Conservation (phyloP, 306 rosid species). For the Arachis stenosperma region DNA sequence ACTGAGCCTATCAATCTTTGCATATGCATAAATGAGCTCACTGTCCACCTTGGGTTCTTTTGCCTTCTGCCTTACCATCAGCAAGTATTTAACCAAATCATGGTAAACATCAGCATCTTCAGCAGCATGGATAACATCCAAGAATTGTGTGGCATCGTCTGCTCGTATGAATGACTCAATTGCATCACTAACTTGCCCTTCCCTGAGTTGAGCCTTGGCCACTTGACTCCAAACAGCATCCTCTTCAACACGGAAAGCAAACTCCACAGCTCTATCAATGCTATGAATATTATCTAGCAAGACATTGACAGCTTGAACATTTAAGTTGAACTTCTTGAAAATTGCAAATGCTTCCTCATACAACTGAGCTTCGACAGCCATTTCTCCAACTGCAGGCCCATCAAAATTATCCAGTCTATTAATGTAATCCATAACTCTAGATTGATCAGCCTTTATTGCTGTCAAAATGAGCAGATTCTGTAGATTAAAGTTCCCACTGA, state of each 20-base stretch:
- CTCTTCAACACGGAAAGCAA: slow-evolving; percentile 98
- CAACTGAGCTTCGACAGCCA: slow-evolving; percentile 91
- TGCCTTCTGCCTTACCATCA: slow-evolving; percentile 96
- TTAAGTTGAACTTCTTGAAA: slow-evolving; percentile 97
- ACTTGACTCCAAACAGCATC: slow-evolving; percentile 99
- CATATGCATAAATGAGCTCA: slow-evolving; percentile 98
- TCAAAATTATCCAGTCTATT: slow-evolving; percentile 96
- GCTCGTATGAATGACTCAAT: slow-evolving; percentile 97
- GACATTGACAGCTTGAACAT: slow-evolving; percentile 98
- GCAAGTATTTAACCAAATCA: slow-evolving; percentile 91
- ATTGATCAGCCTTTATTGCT: slow-evolving; percentile 96
- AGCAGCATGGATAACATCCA: slow-evolving; percentile 92
- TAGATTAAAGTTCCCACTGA: slow-evolving; percentile 97
- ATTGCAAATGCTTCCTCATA: slow-evolving; percentile 95
- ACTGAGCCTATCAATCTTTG: slow-evolving; percentile 93
- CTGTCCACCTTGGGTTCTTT: slow-evolving; percentile 99
- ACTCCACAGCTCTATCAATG: slow-evolving; percentile 96
- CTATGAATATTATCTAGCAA: slow-evolving; percentile 84
- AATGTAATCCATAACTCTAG: slow-evolving; percentile 97
- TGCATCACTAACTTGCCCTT: slow-evolving; percentile 97
- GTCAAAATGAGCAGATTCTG: slow-evolving; percentile 96
- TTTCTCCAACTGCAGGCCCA: slow-evolving; percentile 98
- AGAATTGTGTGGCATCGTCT: slow-evolving; percentile 90
- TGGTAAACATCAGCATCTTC: slow-evolving; percentile 80
- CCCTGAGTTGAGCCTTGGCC: slow-evolving; percentile 97